Percentiles rank a stretch among this genome's conserved stretches.
Evolutionary conservation across 2,329 filamentous ascomycete genomes (phyloP).

Genomic region (Ophiostoma himal-ulmi): DNA sequence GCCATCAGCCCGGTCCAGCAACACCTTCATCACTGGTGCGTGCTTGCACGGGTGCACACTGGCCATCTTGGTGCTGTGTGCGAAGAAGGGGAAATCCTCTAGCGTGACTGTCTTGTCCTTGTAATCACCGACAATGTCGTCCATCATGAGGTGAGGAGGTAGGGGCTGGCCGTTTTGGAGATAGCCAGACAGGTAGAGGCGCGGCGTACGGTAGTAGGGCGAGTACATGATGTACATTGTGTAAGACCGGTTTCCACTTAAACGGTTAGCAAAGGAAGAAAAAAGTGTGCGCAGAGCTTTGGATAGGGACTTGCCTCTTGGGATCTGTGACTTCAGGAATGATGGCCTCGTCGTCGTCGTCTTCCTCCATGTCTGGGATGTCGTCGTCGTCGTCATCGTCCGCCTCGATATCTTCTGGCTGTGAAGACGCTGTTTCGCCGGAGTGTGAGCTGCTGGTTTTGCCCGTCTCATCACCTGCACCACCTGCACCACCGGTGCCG

Average conservation of each 20-base stretch:
- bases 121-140: slow-evolving; percentile 39
- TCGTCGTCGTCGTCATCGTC: slow-evolving; percentile 70
- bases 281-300: background rate
- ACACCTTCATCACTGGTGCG: slow-evolving; percentile 94
- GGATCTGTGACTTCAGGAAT: slow-evolving; percentile 64
- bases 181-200: slow-evolving; percentile 92
- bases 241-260: slow-evolving; percentile 81
- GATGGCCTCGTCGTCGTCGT: slow-evolving; percentile 94
- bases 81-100: slow-evolving; percentile 94
- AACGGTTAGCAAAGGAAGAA: background rate
- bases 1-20: slow-evolving; percentile 90
- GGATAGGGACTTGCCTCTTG: slow-evolving; percentile 37
- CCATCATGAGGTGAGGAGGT: slow-evolving; percentile 36
- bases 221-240: slow-evolving; percentile 98
- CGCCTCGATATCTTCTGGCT: slow-evolving; percentile 53
- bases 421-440: background rate
- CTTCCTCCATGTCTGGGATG: slow-evolving; percentile 97
- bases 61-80: slow-evolving; percentile 88
- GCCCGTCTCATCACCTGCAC: background rate
- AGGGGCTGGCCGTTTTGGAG: slow-evolving; percentile 60
- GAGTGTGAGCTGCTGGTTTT: background rate
- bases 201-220: slow-evolving; percentile 91
- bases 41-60: slow-evolving; percentile 97
- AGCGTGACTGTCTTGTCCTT: slow-evolving; percentile 84
- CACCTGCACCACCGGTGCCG: slow-evolving; percentile 47